Conservation (phyloP, 2,329 filamentous ascomycete genomes). For the Aspergillus transmontanensis region DNA sequence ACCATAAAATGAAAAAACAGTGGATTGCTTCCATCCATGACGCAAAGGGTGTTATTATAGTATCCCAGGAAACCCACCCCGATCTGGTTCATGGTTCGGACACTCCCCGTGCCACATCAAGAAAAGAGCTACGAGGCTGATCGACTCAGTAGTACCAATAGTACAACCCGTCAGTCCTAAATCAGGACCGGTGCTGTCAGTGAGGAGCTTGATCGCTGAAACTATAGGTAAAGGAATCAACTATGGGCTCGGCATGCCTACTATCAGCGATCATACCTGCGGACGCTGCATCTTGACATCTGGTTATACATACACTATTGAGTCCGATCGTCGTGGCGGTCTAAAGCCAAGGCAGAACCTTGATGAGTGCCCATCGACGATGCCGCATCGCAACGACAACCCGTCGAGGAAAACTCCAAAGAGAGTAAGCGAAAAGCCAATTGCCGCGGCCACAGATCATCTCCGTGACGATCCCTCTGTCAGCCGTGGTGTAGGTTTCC, state of each 20-base stretch:
- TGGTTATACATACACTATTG: background rate
- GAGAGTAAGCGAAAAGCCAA: background rate
- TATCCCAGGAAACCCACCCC: background rate
- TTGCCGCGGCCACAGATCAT: background rate
- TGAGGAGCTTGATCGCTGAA: background rate
- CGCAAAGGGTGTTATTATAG: background rate
- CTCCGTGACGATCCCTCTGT: background rate
- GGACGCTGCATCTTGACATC: background rate
- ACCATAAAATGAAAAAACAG: background rate
- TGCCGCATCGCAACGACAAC: background rate
- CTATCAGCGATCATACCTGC: background rate
- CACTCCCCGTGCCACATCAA: background rate
- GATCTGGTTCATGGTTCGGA: background rate
- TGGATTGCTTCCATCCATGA: background rate
- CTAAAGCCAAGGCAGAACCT: conserved; percentile 2
- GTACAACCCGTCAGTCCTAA: background rate
- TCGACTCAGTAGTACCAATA: background rate
- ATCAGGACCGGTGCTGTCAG: too few relatives aligned
- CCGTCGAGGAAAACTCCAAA: background rate
- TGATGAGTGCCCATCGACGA: background rate
- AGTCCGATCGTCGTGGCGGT: background rate
- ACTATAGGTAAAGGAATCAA: background rate
- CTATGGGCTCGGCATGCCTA: background rate
- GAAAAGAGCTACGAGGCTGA: background rate
- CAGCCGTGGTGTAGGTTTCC: background rate